Base-by-base conservation (phyloP, 495 filamentous ascomycete genomes). In the Saxophila tyrrhenica region DNA sequence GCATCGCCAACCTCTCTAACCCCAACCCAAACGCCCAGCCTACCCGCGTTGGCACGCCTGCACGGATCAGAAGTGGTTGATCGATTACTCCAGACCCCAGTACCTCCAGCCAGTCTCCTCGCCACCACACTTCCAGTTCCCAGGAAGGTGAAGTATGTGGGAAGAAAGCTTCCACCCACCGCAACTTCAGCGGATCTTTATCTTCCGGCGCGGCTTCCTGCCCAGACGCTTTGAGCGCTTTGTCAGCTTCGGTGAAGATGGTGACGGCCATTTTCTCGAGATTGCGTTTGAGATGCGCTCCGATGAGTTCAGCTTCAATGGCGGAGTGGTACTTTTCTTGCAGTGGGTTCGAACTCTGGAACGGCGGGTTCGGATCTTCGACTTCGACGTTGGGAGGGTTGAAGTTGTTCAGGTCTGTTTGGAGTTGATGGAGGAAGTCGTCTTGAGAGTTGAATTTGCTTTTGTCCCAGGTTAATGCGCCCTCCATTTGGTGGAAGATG, bases 401-500 rank as follows among this genome's bases (percentile, higher is more conserved):
- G n/a, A 95, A 73, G 29, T 60, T 62, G 51, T 79, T 73, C 29
- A 94, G 47, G 61, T 32, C 48, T 11, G 16, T 16, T 11, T 19
- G 10, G 19, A 50, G 16, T 3, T 39, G 48, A 10, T 55, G 47
- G 16, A 46, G 10, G 19, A 51, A 57, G 17, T 48, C 49, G 7
- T 61, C 20, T 2, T 32, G 29, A 2, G 49, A 44, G 8, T 24
- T 19, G 39, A 91, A 72, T 54, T 72, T 73, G 20, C 50, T 65
- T 11, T 89, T 80, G 68, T 94, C 87, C 92, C 92, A 98, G 54
- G 89, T 82, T 58, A 83, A 75, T 8, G 91, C 90, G 15, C 89
- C 94, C 65, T 98, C 92, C 89, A 97, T 96, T 72, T 98, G 92
- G 70, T 98, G 94, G 69, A 98, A 98, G 53, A 95, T 78, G 2